Base-by-base conservation (phyloP, 169 alveolate species). In the Plasmodium coatneyi region DNA sequence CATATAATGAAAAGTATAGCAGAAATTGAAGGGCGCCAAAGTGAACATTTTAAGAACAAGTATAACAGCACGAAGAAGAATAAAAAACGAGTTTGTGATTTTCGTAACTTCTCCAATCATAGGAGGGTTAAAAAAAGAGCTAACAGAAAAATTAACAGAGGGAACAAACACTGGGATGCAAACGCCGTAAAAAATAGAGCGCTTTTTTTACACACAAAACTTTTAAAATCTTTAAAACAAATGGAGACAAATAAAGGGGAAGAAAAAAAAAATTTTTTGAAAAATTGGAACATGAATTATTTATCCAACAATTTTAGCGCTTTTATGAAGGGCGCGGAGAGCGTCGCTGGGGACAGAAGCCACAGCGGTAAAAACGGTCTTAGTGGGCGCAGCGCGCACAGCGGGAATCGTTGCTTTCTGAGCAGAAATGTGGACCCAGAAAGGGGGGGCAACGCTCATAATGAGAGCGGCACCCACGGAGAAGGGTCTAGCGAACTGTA, bases 251-350 rank as follows among this genome's bases (percentile, higher is more conserved):
- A 80, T 52, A 86, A 36, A 78, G 93, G 66, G 28, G 82, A n/a
- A 12, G 43, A 86, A 74, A 86, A 56, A 86, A 86, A 56, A 86
- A 32, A 52, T 10, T 86, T 86, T 76, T 76, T 86, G 80, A 86
- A 72, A 86, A 86, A 86, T 78, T 86, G 93, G 93, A 86, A 86
- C 71, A 86, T 86, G 9, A 86, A 76, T 43, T 86, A 86, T 76
- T 86, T 86, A 22, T 86, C 93, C 36, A 86, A 52, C 14, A 86
- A 86, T 54, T 86, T 86, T 28, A 86, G 80, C 80, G 60, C 79
- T n/a, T 74, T 86, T 86, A 76, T 86, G 32, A 86, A 86, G 80
- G 32, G 49, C n/a, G 41, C 36, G 80, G 80, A 54, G 3, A 74
- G 41, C 46, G 43, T 19, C 1, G 70, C 30, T 2, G 34, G 80